These are phyloP conservation scores for Ceratopteris richardii DNA, from an alignment of 75 land plant species.

Conservation along the genomic window DNA sequence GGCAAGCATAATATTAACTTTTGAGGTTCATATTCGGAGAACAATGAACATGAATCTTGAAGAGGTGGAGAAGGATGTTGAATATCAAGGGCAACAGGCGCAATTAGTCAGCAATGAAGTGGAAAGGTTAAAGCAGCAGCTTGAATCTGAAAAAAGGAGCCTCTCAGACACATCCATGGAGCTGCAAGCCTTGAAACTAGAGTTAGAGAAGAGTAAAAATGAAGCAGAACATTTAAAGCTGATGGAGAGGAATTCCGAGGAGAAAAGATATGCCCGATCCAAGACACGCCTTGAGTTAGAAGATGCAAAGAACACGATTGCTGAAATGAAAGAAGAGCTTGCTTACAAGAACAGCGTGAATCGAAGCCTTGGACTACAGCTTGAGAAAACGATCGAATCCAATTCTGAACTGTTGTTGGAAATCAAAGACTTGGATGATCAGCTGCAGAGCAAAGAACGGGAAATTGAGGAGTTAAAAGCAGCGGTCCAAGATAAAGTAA, in stretches of 20 bases:
- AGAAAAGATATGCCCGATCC: background rate
- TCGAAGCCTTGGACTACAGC: conserved; percentile 56
- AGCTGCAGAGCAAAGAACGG: conserved; percentile 44
- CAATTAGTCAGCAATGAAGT: conserved; percentile 2
- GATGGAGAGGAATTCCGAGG: background rate
- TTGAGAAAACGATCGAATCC: conserved; percentile 82
- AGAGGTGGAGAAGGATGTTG: background rate
- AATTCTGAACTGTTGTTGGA: conserved; percentile 75
- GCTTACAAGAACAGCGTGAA: conserved; percentile 54
- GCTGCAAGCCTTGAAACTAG: conserved; percentile 1
- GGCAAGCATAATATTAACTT: too few relatives aligned
- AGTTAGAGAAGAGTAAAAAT: background rate
- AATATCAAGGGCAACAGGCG: background rate
- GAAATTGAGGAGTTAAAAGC: conserved; percentile 2
- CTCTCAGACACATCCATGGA: background rate
- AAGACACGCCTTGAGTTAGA: background rate
- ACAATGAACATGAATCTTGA: background rate
- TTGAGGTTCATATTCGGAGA: too few relatives aligned
- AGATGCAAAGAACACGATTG: conserved; percentile 15
- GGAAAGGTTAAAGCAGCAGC: conserved; percentile 1
- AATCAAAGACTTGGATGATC: conserved; percentile 63
- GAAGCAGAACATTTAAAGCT: background rate
- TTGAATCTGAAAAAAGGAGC: background rate
- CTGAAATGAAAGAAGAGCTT: conserved; percentile 76
- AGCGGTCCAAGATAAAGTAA: background rate